Evolutionary conservation across 2,329 filamentous ascomycete genomes (phyloP), one percentile per base, ranked within the genome.

Genomic region (Xylogone sp.): DNA sequence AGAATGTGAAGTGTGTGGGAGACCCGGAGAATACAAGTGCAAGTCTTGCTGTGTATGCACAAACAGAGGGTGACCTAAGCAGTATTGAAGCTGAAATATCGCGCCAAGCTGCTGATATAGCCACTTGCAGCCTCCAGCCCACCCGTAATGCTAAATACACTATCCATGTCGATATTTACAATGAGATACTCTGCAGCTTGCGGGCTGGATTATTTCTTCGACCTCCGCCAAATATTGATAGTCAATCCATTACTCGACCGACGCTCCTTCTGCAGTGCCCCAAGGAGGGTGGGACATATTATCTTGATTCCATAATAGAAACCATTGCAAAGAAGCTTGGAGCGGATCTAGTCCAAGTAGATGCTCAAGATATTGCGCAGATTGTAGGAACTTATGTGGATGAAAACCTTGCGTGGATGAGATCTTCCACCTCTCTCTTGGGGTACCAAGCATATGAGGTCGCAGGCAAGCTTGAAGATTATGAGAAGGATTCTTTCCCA

Each of bases 371-470:
- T 61, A 70, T 95, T 49, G 86, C 86, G 2, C 77, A 85, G 46
- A 72, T 94, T 21, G 76, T 86, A 0, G 86, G 85, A 2, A 76
- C 82, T 43, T 90, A 91, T 60, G 69, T 92, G 9, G 86, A 85
- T 3, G 83, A 88, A 61, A 75, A 78, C 54, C 54, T 71, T n/a
- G 71, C 65, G 9, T 69, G 68, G 56, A 76, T 70, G 7, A 61
- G 65, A 6, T 77, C 79, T 1, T 65, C 72, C 19, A 67, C 81
- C 10, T 77, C 81, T 2, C 74, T 77, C 57, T 67, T 86, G 45
- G 81, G 78, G 2, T 86, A 83, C 56, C 72, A 74, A 57, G 70
- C 79, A 44, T 74, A 82, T 34, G 75, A 78, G 59, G 70, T 76
- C 59, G 81, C 76, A 48, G 82, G 80, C 6, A 76, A 76, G 54